Conservation (phyloP, 192 early-diverging fungal genomes). For the Coemansia sp. region DNA sequence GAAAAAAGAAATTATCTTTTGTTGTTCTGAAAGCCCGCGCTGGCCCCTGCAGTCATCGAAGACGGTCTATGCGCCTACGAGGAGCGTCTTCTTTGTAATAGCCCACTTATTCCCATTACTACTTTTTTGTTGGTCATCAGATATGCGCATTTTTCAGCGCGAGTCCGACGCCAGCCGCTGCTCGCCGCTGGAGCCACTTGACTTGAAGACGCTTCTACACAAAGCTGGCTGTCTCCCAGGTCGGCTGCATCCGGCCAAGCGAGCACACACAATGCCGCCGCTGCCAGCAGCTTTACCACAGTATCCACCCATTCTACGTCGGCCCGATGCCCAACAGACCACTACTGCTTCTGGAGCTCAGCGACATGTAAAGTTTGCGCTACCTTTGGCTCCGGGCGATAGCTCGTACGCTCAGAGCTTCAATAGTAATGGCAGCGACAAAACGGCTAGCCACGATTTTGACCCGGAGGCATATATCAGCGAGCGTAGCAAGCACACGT, state of each 20-base stretch:
- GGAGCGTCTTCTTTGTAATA: not conserved
- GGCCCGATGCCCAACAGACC: constrained; percentile 1
- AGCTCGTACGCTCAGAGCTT: not conserved
- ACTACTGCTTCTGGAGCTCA: not conserved
- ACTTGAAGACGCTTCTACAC: constrained; percentile 31
- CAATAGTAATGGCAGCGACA: constrained; percentile 9
- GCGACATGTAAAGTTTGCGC: constrained; percentile 33
- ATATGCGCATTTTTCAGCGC: not conserved
- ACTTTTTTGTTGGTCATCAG: not conserved
- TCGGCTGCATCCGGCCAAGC: constrained; percentile 27
- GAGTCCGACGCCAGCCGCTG: constrained; percentile 4
- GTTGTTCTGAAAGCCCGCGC: not conserved
- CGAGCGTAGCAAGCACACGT: not conserved
- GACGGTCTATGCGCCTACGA: not conserved
- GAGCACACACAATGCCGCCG: not conserved
- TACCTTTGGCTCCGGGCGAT: constrained; percentile 8
- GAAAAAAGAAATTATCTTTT: not conserved
- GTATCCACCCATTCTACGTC: constrained; percentile 20
- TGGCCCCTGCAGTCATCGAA: not conserved
- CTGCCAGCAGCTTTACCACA: constrained; percentile 6
- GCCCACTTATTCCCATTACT: not conserved
- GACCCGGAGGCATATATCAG: constrained; percentile 10
- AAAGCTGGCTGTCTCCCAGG: constrained; percentile 19
- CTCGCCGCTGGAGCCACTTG: constrained; percentile 23
- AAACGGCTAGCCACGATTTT: constrained; percentile 6